Base-by-base conservation (phyloP, 2,329 filamentous ascomycete species). In the Aspergillus alliaceus region DNA sequence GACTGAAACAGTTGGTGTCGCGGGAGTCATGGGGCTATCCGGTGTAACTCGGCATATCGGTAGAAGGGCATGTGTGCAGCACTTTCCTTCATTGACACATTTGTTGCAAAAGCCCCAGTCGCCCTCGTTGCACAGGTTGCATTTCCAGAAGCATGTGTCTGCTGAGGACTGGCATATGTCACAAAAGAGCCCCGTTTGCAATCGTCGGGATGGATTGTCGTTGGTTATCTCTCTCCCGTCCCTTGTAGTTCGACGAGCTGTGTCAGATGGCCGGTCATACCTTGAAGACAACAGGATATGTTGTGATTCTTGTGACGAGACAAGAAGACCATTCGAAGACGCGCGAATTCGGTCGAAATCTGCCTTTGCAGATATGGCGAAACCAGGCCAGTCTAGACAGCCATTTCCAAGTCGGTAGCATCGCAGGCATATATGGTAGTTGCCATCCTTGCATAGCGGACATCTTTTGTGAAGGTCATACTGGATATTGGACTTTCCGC, bases 81-180 rank as follows among this genome's bases (percentile, higher is more conserved):
- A 89, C 58, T 83, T 82, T 15, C 91, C 92, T 71, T 88, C 86
- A 58, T 93, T 93, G 29, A 96, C 91, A 64, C 93, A 98, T 59
- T 82, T 78, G 66, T 93, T 91, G 75, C 93, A 98, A 71, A 91
- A 97, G 0, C 93, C 93, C 93, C 93, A 98, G 69, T 96, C 93
- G 5, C 91, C 93, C 60, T 95, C 87, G 66, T 96, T 96, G 76
- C 93, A 98, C 25, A 82, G 73, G 58, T 89, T 86, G 72, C 93
- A 98, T 60, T 90, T 87, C 93, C 93, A 98, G 74, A 90, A 96
- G 74, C 91, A 95, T 51, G 88, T 84, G 66, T 96, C 93, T 0
- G 91, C 84, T 79, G 86, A 90, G 0, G 83, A 79, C 18, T 83
- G 79, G 71, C 93, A 97, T 48, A 84, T 83, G 35, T 89, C 86